A percentile compares a stretch with the other conserved stretches of the same genome.
Conservation (phyloP, 352 stramenopile genomes). For the Globisporangium okanoganense region DNA sequence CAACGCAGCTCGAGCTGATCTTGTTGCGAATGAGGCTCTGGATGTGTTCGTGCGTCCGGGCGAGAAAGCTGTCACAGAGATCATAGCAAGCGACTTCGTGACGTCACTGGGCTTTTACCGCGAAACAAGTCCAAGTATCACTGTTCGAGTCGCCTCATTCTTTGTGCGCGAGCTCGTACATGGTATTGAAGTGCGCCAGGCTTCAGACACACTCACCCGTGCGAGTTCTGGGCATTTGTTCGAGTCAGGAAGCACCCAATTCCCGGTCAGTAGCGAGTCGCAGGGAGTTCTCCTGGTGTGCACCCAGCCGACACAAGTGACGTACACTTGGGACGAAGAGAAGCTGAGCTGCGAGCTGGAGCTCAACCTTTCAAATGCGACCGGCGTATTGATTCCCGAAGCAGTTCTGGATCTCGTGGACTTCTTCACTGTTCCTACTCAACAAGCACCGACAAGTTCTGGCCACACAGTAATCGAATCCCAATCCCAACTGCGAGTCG, state of each 20-base stretch:
- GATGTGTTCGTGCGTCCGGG: constrained; percentile 3
- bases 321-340: constrained; percentile 60
- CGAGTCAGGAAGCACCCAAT: background rate
- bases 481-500: background rate
- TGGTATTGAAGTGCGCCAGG: background rate
- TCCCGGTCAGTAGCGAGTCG: background rate
- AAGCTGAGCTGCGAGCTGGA: constrained; percentile 42
- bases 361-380: constrained; percentile 42
- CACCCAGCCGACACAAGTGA: constrained; percentile 32
- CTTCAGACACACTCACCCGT: background rate
- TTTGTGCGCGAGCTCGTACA: constrained; percentile 10
- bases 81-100: constrained; percentile 13
- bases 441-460: background rate
- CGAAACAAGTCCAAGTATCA: constrained; percentile 11
- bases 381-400: constrained; percentile 52
- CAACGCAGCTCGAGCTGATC: background rate
- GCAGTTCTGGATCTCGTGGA: constrained; percentile 33
- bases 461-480: background rate
- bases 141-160: constrained; percentile 16
- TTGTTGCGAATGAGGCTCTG: background rate
- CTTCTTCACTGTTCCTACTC: constrained; percentile 53
- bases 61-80: constrained; percentile 9
- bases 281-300: constrained; percentile 37
- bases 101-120: constrained; percentile 16
- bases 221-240: background rate